Evolutionary conservation across 306 rosid genomes (phyloP).

Genomic region (Prosopis cineraria): DNA sequence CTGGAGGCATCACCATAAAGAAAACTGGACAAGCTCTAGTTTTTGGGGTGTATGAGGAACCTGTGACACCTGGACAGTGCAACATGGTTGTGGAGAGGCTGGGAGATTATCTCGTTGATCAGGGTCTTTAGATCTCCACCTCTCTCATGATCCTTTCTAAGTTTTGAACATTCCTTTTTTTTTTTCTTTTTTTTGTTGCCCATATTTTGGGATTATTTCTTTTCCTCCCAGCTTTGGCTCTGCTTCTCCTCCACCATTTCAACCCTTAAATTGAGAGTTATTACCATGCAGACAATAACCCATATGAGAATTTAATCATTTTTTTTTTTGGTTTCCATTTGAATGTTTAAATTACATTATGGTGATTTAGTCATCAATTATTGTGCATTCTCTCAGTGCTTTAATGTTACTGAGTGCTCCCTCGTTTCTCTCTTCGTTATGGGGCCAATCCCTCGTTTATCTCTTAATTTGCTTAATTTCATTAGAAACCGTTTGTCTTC

Average conservation of each 20-base stretch:
- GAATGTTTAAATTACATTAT: slow-evolving; percentile 37
- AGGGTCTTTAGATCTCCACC: slow-evolving; percentile 69
- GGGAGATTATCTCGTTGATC: slow-evolving; percentile 94
- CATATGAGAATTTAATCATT: slow-evolving; percentile 43
- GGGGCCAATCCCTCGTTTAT: background rate
- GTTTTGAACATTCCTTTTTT: slow-evolving; percentile 19
- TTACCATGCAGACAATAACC: slow-evolving; percentile 60
- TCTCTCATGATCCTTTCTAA: background rate
- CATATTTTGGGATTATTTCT: background rate
- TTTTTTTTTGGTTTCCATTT: slow-evolving; percentile 37
- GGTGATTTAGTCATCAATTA: background rate
- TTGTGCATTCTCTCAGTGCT: background rate
- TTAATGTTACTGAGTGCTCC: background rate
- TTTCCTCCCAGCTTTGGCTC: slow-evolving; percentile 27
- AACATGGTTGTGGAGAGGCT: slow-evolving; percentile 97
- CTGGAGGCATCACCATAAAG: slow-evolving; percentile 93
- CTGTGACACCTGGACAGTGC: slow-evolving; percentile 97
- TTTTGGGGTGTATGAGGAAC: slow-evolving; percentile 84
- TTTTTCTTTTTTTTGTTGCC: too few relatives aligned
- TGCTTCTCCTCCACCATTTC: slow-evolving; percentile 48
- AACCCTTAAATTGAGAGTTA: slow-evolving; percentile 53
- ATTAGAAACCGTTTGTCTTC: background rate
- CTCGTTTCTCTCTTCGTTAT: background rate
- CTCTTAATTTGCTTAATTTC: too few relatives aligned
- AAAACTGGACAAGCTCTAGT: slow-evolving; percentile 91